Percentiles rank a stretch among this genome's conserved stretches.
Evolutionary conservation across 2,329 filamentous ascomycete species (phyloP).

Genomic region (Nemania sp.): DNA sequence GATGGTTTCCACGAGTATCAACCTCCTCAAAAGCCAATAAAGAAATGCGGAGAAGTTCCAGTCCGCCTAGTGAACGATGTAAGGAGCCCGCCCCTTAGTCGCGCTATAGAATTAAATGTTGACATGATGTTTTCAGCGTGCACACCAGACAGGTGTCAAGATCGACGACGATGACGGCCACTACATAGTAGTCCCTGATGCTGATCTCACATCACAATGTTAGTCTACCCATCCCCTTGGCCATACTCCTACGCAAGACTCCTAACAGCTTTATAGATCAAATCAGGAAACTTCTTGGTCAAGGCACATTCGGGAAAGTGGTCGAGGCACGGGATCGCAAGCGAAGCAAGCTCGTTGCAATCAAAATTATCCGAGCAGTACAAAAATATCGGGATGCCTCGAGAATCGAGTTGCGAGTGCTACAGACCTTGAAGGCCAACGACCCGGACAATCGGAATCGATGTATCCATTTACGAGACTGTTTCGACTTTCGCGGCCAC

Average conservation of each 20-base stretch:
- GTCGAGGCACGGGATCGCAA: constrained; percentile 89
- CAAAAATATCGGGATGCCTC: constrained; percentile 98
- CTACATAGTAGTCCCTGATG: constrained; percentile 91
- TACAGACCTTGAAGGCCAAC: constrained; percentile 92
- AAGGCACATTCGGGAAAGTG: constrained; percentile 98
- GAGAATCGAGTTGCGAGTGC: constrained; percentile 90
- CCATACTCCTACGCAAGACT: neutral
- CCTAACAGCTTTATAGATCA: constrained; percentile 71
- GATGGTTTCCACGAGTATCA: constrained; percentile 84
- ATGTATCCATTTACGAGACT: constrained; percentile 96
- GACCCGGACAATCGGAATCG: constrained; percentile 93
- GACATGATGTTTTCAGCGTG: constrained; percentile 39
- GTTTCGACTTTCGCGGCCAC: constrained; percentile 96
- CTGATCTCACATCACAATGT: constrained; percentile 90
- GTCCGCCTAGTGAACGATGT: constrained; percentile 74
- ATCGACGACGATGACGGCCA: constrained; percentile 97
- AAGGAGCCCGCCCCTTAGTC: constrained; percentile 53
- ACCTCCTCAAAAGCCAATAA: constrained; percentile 86
- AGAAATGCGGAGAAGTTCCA: constrained; percentile 85
- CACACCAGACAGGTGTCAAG: constrained; percentile 69
- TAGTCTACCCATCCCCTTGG: constrained; percentile 56
- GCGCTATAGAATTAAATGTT: constrained; percentile 14
- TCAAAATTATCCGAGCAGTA: constrained; percentile 98
- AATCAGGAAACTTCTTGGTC: constrained; percentile 89
- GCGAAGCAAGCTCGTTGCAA: constrained; percentile 83